Percentiles rank a stretch among this genome's conserved stretches.
These are phyloP conservation scores for Cystofilobasidium capitatum DNA, from an alignment of 768 basidiomycete genomes.

Conservation along the genomic window DNA sequence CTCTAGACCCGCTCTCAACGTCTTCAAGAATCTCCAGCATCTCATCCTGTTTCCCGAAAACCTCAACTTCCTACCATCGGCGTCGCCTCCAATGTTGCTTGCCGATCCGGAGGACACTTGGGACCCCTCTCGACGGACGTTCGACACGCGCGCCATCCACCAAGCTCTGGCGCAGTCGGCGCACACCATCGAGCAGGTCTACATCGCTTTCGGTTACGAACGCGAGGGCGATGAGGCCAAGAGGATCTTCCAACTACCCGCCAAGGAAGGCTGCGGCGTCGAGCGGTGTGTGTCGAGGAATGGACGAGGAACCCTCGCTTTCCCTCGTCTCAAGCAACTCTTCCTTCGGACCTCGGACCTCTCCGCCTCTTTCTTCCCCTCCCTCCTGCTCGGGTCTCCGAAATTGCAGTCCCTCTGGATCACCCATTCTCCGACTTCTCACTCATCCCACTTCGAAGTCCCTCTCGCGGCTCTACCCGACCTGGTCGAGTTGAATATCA, in stretches of 20 bases:
- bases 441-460: neutral
- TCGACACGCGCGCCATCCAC: neutral
- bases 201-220: neutral
- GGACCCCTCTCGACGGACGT: neutral
- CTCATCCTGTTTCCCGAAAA: neutral
- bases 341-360: neutral
- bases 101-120: neutral
- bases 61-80: neutral
- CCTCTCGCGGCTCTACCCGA: neutral
- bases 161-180: neutral
- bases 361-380: neutral
- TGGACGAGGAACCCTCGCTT: neutral
- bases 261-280: neutral
- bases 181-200: neutral
- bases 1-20: neutral
- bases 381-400: neutral
- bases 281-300: neutral
- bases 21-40: neutral
- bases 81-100: neutral
- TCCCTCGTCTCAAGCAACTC: neutral
- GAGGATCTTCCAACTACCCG: neutral
- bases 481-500: constrained; percentile 1
- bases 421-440: neutral
- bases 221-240: neutral
- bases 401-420: neutral